Conservation (phyloP, 2,329 filamentous ascomycete genomes). For the Neoarthrinium moseri region DNA sequence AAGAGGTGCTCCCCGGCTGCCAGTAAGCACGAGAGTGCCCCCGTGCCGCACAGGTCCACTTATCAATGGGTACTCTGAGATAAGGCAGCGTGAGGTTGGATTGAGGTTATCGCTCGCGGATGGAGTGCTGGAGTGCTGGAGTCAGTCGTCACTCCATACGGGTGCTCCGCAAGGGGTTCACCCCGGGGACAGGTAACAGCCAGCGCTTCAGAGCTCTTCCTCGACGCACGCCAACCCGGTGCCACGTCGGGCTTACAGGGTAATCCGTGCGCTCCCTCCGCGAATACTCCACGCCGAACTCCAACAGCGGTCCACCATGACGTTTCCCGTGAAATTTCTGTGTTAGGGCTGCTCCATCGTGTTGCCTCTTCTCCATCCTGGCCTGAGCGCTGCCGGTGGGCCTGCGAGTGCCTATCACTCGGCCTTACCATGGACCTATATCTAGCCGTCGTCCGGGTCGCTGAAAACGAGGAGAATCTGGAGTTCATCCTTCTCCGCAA, state of each 20-base stretch:
- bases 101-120: not conserved
- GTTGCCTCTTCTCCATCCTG: not conserved
- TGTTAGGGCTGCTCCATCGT: not conserved
- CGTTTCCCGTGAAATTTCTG: not conserved
- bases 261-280: constrained; percentile 1
- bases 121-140: not conserved
- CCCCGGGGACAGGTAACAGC: not conserved
- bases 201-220: not conserved
- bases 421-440: constrained; percentile 7
- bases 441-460: not conserved
- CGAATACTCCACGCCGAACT: constrained; percentile 6
- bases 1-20: not conserved
- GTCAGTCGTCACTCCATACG: not conserved
- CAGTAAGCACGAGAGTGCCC: not conserved
- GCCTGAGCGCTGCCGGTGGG: not conserved
- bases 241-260: constrained; percentile 3
- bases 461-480: not conserved
- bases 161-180: not conserved
- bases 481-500: constrained; percentile 1
- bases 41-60: not conserved
- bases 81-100: constrained; percentile 5
- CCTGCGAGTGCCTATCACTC: not conserved
- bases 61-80: constrained; percentile 6
- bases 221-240: not conserved
- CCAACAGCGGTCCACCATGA: constrained; percentile 1